Evolutionary conservation across 2,329 filamentous ascomycete genomes (phyloP).

Genomic region (Lachnellula willkommii): DNA sequence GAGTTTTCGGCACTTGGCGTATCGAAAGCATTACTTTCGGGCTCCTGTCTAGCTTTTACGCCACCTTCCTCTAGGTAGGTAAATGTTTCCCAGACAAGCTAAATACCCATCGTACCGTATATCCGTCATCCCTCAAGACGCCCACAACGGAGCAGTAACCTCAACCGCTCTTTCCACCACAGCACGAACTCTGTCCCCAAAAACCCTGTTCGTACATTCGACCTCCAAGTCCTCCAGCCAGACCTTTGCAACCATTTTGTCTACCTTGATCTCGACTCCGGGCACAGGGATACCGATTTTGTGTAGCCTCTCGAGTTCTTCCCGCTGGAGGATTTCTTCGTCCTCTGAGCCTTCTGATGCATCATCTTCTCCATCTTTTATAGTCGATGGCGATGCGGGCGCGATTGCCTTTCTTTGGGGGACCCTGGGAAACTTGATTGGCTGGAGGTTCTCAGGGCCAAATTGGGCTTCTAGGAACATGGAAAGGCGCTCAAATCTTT

Average conservation of each 20-base stretch:
- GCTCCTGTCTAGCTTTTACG: neutral
- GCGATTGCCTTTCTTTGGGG: slow-evolving; percentile 33
- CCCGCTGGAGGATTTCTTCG: slow-evolving; percentile 38
- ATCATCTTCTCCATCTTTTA: slow-evolving; percentile 18
- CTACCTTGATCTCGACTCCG: slow-evolving; percentile 78
- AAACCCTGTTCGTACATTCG: slow-evolving; percentile 72
- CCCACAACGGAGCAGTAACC: slow-evolving; percentile 68
- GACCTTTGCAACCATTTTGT: slow-evolving; percentile 79
- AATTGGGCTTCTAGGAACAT: slow-evolving; percentile 98
- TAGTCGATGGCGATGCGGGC: slow-evolving; percentile 15
- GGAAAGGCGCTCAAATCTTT: slow-evolving; percentile 78
- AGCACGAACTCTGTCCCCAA: slow-evolving; percentile 78
- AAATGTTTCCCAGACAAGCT: neutral
- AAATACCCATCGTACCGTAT: neutral
- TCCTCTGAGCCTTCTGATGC: slow-evolving; percentile 29
- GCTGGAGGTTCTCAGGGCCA: slow-evolving; percentile 72
- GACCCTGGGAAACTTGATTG: slow-evolving; percentile 63
- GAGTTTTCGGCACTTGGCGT: neutral
- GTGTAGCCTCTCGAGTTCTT: slow-evolving; percentile 73
- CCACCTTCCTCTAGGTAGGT: neutral
- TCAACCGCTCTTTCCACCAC: slow-evolving; percentile 88
- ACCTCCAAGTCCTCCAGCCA: slow-evolving; percentile 92
- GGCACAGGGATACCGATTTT: slow-evolving; percentile 85
- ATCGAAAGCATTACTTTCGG: neutral
- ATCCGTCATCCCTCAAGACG: neutral